Evolutionary conservation across 495 filamentous ascomycete species (phyloP).

Genomic region (Xylaria venustula): DNA sequence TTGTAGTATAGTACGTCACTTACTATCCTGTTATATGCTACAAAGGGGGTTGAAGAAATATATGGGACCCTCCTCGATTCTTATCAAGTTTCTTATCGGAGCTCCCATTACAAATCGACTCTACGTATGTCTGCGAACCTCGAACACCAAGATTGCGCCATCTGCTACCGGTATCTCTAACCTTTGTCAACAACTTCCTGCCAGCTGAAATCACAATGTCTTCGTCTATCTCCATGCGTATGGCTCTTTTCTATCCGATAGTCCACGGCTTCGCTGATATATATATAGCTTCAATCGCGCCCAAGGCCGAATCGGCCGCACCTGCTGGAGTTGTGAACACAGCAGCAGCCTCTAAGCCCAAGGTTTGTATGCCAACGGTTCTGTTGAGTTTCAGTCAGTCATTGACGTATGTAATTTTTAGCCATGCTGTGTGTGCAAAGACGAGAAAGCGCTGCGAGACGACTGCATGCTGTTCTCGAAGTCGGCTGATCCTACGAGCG

Average conservation of each 20-base stretch:
- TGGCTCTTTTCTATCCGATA: conserved; percentile 6
- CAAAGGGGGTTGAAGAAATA: neutral
- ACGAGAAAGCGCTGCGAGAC: conserved; percentile 87
- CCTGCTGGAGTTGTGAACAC: conserved; percentile 23
- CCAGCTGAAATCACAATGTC: conserved; percentile 4
- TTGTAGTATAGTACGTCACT: too few relatives aligned
- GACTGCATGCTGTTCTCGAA: conserved; percentile 98
- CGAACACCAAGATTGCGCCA: neutral
- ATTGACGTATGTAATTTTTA: conserved; percentile 34
- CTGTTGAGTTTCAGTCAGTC: neutral
- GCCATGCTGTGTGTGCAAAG: conserved; percentile 97
- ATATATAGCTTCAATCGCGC: conserved; percentile 27
- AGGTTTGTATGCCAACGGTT: conserved; percentile 31
- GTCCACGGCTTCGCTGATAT: conserved; percentile 16
- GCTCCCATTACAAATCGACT: conserved; percentile 9
- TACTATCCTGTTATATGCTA: too few relatives aligned
- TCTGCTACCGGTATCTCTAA: neutral
- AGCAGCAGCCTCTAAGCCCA: conserved; percentile 41
- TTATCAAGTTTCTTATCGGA: conserved; percentile 3
- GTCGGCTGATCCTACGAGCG: conserved; percentile 68
- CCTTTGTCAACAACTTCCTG: neutral
- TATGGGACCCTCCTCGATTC: neutral
- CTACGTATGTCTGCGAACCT: neutral
- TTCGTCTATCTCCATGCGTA: conserved; percentile 31
- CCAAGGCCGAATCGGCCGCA: conserved; percentile 21